phyloP scores from a whole-genome alignment of 257 asterid genomes.

The Solanum boliviense region DNA sequence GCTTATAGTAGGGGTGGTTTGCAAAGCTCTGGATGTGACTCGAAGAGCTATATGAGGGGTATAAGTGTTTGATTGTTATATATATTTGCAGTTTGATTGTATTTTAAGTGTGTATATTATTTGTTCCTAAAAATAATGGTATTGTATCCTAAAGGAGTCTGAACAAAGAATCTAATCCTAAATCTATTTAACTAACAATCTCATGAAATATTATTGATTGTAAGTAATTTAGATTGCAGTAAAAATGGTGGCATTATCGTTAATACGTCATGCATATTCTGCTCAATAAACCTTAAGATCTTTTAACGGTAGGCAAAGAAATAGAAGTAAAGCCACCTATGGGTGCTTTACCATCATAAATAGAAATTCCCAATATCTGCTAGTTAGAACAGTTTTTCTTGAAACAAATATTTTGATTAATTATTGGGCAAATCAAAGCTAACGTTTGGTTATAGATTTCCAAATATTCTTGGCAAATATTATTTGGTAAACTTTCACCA shows the following conservation, averaged over 20 bases:
- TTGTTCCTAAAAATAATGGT: background rate
- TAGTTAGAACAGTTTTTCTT: too few species aligned
- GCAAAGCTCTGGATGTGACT: background rate
- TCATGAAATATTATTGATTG: too few species aligned
- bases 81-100: background rate
- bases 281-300: background rate
- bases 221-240: background rate
- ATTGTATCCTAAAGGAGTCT: too few species aligned
- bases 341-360: background rate
- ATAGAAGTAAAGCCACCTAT: background rate
- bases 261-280: background rate
- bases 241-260: background rate
- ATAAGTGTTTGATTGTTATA: background rate
- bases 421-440: too few species aligned
- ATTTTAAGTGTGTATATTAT: background rate
- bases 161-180: background rate
- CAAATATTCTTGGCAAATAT: too few species aligned
- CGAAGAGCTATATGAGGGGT: background rate
- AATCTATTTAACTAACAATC: background rate
- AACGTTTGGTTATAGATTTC: too few species aligned
- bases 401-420: too few species aligned
- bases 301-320: too few species aligned
- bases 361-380: background rate
- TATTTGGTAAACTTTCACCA: too few species aligned
- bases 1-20: background rate